Base-by-base conservation (phyloP, 2,329 filamentous ascomycete species). In the Thielaviopsis populi region DNA sequence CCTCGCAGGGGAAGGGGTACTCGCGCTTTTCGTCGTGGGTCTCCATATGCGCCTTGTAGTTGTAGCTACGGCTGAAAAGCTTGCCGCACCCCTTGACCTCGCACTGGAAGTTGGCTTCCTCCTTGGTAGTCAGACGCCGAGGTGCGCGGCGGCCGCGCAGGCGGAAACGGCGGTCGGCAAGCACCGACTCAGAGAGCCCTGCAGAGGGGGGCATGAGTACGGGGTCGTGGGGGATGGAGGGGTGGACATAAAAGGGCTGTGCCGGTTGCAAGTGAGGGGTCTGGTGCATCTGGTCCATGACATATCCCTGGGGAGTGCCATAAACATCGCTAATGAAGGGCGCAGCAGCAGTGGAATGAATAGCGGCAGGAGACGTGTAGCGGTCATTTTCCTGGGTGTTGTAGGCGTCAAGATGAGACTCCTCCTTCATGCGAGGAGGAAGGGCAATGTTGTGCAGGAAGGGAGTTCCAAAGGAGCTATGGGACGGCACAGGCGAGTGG, bases 1-100 rank as follows among this genome's bases (percentile, higher is more conserved):
- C 75, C 1, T 76, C 76, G 73, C 91, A 95, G 1, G 79, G 78
- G 70, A 89, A 87, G 0, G 85, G 84, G 69, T 88, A 88, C 69
- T 83, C 82, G 64, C 87, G 80, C 66, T 82, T 80, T 15, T 88
- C 84, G 70, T 94, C 84, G 71, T 96, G 91, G 0, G 85, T 91
- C 70, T 91, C 86, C 79, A 91, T 81, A 72, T 95, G 91, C 37
- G 89, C 87, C 70, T 88, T 91, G 75, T 86, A 89, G 74, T 95
- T 95, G 76, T 92, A 95, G 69, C 83, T 86, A 67, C 91, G 80
- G 68, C 88, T 89, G 72, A 95, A 95, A 17, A 86, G 80, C 72
- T 87, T 89, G 6, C 86, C 85, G 70, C 91, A 96, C 1, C 84
- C 78, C 65, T 84, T 79, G 42, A 84, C 77, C 63, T 79, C 77